A percentile compares a stretch with the other conserved stretches of the same genome.
phyloP scores from a whole-genome alignment of 176 grass and related monocot genomes.

The Cenchrus americanus region DNA sequence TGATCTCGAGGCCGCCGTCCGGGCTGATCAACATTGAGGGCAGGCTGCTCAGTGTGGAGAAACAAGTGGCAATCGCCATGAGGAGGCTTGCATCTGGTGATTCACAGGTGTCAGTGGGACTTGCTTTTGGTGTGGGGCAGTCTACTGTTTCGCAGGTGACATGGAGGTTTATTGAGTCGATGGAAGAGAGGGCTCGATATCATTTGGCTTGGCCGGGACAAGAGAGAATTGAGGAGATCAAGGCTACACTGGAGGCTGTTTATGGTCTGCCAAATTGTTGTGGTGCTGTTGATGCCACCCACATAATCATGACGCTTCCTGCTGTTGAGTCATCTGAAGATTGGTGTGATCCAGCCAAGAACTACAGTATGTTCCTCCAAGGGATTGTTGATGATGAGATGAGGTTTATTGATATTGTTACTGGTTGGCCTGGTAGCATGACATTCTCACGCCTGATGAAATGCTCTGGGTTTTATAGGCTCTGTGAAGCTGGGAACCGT shows the following conservation, averaged over 20 bases:
- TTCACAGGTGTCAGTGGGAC: constrained; percentile 89
- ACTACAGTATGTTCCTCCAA: constrained; percentile 98
- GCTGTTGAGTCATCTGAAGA: constrained; percentile 91
- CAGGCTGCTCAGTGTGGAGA: constrained; percentile 96
- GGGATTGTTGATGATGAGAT: constrained; percentile 87
- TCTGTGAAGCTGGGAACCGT: constrained; percentile 63
- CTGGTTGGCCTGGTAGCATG: constrained; percentile 93
- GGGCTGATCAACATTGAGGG: constrained; percentile 98
- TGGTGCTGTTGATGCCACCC: constrained; percentile 86
- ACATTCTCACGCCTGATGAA: constrained; percentile 75
- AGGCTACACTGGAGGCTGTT: constrained; percentile 59
- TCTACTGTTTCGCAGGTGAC: constrained; percentile 98
- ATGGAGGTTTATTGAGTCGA: constrained; percentile 96
- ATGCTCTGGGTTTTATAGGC: constrained; percentile 79
- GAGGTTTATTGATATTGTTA: constrained; percentile 95
- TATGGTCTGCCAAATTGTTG: constrained; percentile 87
- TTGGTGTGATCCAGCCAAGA: constrained; percentile 81
- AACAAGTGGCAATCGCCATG: constrained; percentile 97
- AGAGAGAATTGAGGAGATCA: constrained; percentile 70
- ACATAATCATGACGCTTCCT: constrained; percentile 94
- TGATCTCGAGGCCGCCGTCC: constrained; percentile 93
- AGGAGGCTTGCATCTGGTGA: constrained; percentile 90
- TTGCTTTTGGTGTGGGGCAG: constrained; percentile 91
- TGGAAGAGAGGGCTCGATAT: constrained; percentile 80
- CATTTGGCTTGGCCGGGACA: constrained; percentile 81